Base-by-base conservation (phyloP, 2,329 filamentous ascomycete genomes). In the Xylaria sp. region DNA sequence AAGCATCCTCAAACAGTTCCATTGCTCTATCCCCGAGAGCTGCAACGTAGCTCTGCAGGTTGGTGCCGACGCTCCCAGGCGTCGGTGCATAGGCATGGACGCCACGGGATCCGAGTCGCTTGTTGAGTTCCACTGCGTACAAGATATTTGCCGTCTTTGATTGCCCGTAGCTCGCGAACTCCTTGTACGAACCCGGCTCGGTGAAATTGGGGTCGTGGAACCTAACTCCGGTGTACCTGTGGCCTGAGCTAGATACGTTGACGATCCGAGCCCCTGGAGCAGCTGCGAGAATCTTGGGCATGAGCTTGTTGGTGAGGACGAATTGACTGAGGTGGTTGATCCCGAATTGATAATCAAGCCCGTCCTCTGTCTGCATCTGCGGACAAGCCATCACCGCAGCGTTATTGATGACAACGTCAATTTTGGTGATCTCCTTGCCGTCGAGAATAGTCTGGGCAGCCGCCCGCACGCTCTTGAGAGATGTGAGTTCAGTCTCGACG, bases 101-200 rank as follows among this genome's bases (percentile, higher is more conserved):
- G 10, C 79, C 79, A 31, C 58, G 65, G 9, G 66, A 60, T 52
- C 62, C 69, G 52, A 71, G 62, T 52, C 75, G 72, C 23, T 62
- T 52, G 8, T 72, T 81, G 33, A 84, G 75, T 0, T 76, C 79
- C 1, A 82, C 71, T 1, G 81, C 77, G 70, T 82, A 82, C 43
- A 86, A 72, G 56, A 85, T 80, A 62, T 83, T 83, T 23, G 83
- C 83, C 3, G 81, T 82, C 77, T 86, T 86, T 51, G 77, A 76
- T 64, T 85, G 82, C 4, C 80, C 82, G 73, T 86, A 85, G 3
- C 79, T 79, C 9, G 72, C 71, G 73, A 81, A 82, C 33, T 73
- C 75, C 46, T 68, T 74, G 72, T 82, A 83, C 1, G 76, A 74
- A 43, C 73, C 77, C 2, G 71, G 73, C 46, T 64, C 66, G 8